Conservation (phyloP, 768 basidiomycete species). For the Mycena olivaceomarginata region DNA sequence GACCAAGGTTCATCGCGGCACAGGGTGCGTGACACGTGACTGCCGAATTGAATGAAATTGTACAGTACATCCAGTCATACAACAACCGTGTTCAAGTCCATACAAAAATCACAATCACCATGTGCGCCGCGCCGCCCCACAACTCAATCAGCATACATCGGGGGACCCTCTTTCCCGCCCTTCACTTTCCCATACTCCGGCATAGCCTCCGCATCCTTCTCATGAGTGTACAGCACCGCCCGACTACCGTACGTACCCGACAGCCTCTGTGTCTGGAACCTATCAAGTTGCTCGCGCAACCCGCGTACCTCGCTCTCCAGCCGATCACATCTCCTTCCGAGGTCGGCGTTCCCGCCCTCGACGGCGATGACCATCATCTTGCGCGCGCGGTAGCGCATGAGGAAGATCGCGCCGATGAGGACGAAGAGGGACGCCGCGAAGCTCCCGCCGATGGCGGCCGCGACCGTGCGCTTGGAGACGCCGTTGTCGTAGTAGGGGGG, state of each 20-base stretch:
- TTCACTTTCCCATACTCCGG: neutral
- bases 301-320: constrained; percentile 1
- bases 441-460: neutral
- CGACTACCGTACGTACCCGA: neutral
- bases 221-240: neutral
- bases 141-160: neutral
- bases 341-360: neutral
- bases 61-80: too few species aligned
- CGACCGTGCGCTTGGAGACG: neutral
- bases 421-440: neutral
- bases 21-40: too few species aligned
- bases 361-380: neutral
- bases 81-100: too few species aligned
- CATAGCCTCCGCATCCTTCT: neutral
- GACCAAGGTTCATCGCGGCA: too few species aligned
- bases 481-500: too few species aligned
- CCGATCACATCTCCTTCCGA: neutral
- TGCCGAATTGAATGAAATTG: too few species aligned
- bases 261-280: neutral
- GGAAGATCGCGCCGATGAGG: neutral
- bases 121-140: too few species aligned
- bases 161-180: neutral
- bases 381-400: neutral
- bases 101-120: too few species aligned
- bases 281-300: neutral